phyloP scores from a whole-genome alignment of 176 grass and related monocot species.

The Oryza rufipogon region DNA sequence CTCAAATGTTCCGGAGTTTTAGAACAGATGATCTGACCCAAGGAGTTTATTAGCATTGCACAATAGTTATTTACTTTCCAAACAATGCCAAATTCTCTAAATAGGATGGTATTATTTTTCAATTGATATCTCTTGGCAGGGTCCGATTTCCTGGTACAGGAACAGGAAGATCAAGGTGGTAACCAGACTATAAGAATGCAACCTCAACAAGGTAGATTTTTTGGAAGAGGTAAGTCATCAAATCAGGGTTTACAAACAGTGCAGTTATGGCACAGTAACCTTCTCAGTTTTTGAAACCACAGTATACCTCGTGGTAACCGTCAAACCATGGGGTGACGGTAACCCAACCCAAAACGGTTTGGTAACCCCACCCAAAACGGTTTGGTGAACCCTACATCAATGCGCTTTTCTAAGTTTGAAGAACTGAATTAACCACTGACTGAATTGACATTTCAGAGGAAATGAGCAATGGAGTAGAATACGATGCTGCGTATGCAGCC shows the following conservation, averaged over 20 bases:
- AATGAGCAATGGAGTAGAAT: constrained; percentile 29
- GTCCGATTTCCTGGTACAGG: constrained; percentile 39
- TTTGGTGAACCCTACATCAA: no score
- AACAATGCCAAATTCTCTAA: background rate
- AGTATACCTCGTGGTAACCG: no score
- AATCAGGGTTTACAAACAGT: background rate
- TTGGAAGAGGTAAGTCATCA: constrained; percentile 25
- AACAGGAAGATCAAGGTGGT: constrained; percentile 15
- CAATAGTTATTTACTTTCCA: background rate
- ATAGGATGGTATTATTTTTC: background rate
- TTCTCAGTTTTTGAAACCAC: no score
- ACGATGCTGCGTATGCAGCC: constrained; percentile 46
- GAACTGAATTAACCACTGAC: background rate
- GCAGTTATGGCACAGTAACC: no score
- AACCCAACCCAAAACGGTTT: no score
- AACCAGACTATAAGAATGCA: background rate
- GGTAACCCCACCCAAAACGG: no score
- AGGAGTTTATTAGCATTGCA: background rate
- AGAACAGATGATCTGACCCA: background rate
- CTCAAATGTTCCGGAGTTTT: background rate
- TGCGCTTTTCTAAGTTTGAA: background rate
- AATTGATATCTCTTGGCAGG: constrained; percentile 13
- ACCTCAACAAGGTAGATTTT: constrained; percentile 28
- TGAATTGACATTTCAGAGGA: constrained; percentile 7
- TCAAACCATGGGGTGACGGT: no score